Conservation (phyloP, 768 basidiomycete genomes). For the Gloeostereum incarnatum region DNA sequence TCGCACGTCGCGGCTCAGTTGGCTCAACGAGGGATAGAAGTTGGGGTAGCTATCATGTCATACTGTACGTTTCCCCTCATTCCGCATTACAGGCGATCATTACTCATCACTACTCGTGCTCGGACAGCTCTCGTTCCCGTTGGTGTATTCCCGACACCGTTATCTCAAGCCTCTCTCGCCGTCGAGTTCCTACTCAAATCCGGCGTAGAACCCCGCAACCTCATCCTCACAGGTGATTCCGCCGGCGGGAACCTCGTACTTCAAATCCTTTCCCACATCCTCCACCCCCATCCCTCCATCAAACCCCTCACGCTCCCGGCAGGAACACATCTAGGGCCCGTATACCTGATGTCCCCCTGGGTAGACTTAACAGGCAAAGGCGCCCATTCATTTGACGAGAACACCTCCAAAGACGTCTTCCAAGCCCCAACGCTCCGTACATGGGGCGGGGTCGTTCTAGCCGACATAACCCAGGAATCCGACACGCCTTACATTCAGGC, state of each 20-base stretch:
- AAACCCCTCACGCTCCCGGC: conserved; percentile 12
- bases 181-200: conserved; percentile 18
- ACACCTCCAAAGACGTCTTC: conserved; percentile 18
- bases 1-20: conserved; percentile 16
- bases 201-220: conserved; percentile 21
- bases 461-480: conserved; percentile 14
- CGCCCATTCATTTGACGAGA: conserved; percentile 13
- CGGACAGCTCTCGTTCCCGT: conserved; percentile 20
- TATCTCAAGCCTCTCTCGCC: conserved; percentile 17
- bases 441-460: conserved; percentile 14
- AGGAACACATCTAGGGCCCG: conserved; percentile 12
- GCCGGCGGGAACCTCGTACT: conserved; percentile 23
- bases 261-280: conserved; percentile 21
- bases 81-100: background rate
- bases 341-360: conserved; percentile 26
- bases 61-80: conserved; percentile 21
- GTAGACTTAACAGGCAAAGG: conserved; percentile 14
- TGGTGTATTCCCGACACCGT: conserved; percentile 18
- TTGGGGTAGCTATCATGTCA: conserved; percentile 18
- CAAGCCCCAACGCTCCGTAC: conserved; percentile 4
- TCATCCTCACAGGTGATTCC: conserved; percentile 24
- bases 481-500: conserved; percentile 21
- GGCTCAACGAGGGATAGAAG: conserved; percentile 12
- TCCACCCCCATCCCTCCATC: conserved; percentile 18
- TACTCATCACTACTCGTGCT: background rate